Evolutionary conservation across 805 yeast genomes (phyloP).

Genomic region (Lachancea waltii): DNA sequence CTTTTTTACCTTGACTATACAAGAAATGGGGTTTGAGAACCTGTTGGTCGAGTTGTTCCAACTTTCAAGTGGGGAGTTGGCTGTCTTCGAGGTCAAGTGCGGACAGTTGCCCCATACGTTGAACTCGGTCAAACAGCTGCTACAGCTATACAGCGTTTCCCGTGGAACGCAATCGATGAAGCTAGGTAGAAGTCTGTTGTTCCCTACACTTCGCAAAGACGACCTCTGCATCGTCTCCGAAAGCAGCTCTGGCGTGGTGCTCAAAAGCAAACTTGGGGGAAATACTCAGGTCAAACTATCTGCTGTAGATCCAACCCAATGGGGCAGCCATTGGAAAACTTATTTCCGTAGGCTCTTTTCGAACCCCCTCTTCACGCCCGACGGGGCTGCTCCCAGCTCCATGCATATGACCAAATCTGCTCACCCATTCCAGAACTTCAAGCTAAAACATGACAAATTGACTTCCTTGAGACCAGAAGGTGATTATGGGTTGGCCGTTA

Average conservation of each 20-base stretch:
- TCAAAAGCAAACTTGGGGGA: conserved; percentile 22
- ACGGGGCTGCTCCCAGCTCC: neutral
- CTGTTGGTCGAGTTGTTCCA: conserved; percentile 23
- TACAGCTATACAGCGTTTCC: conserved; percentile 13
- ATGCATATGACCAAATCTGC: conserved; percentile 12
- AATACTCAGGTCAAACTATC: conserved; percentile 15
- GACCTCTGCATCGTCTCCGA: conserved; percentile 18
- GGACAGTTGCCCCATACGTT: conserved; percentile 14
- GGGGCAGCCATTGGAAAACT: conserved; percentile 26
- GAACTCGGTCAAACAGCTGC: conserved; percentile 7
- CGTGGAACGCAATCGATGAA: conserved; percentile 10
- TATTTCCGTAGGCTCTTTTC: conserved; percentile 16
- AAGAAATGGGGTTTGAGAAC: conserved; percentile 15
- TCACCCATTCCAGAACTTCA: conserved; percentile 15
- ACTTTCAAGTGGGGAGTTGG: conserved; percentile 22
- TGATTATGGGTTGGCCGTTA: conserved; percentile 14
- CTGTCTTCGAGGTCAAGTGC: conserved; percentile 23
- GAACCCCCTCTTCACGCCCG: neutral
- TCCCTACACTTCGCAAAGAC: conserved; percentile 20
- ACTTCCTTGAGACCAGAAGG: conserved; percentile 12
- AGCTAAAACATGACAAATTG: conserved; percentile 16
- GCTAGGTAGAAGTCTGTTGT: conserved; percentile 25
- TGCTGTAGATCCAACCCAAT: conserved; percentile 21
- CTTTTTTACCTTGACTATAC: conserved; percentile 18
- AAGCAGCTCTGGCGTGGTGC: conserved; percentile 11